Evolutionary conservation across 2,329 filamentous ascomycete species (phyloP).

Genomic region (Aspergillus hortae): DNA sequence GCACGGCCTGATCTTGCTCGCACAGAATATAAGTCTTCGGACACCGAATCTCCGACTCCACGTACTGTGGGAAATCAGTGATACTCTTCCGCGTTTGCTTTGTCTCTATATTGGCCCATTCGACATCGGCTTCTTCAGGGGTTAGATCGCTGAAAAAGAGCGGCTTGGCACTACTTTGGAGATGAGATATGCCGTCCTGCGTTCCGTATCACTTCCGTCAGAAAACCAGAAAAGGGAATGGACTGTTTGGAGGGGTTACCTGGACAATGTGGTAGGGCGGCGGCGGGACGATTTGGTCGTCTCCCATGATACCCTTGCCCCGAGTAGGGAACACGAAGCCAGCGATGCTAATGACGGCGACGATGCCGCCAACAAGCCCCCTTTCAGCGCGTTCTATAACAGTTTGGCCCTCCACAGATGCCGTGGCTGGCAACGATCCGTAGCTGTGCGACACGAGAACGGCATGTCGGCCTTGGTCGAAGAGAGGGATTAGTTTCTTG

Average conservation of each 20-base stretch:
- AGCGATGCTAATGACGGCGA: slow-evolving; percentile 7
- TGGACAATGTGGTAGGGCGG: slow-evolving; percentile 7
- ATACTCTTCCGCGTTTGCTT: slow-evolving; percentile 6
- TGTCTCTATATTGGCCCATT: slow-evolving; percentile 4
- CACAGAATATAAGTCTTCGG: slow-evolving; percentile 9
- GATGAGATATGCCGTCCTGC: not conserved
- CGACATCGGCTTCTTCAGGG: slow-evolving; percentile 6
- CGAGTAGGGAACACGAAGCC: slow-evolving; percentile 8
- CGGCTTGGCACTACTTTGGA: not conserved
- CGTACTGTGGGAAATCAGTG: slow-evolving; percentile 2
- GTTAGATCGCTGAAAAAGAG: not conserved
- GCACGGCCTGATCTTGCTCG: slow-evolving; percentile 20
- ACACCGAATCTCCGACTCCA: slow-evolving; percentile 7
- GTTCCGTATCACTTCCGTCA: not conserved
- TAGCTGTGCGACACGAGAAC: slow-evolving; percentile 35
- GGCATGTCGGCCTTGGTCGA: slow-evolving; percentile 27
- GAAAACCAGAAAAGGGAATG: not conserved
- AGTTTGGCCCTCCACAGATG: slow-evolving; percentile 23
- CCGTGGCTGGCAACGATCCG: slow-evolving; percentile 26
- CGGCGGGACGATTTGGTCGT: slow-evolving; percentile 4
- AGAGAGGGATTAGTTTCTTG: slow-evolving; percentile 5
- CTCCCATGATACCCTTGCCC: slow-evolving; percentile 6
- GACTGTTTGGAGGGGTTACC: slow-evolving; percentile 2
- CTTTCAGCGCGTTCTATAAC: slow-evolving; percentile 7
- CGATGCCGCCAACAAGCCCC: slow-evolving; percentile 8